These are phyloP conservation scores for Crithidia fasciculata DNA, from an alignment of 208 protist species.

Conservation along the genomic window DNA sequence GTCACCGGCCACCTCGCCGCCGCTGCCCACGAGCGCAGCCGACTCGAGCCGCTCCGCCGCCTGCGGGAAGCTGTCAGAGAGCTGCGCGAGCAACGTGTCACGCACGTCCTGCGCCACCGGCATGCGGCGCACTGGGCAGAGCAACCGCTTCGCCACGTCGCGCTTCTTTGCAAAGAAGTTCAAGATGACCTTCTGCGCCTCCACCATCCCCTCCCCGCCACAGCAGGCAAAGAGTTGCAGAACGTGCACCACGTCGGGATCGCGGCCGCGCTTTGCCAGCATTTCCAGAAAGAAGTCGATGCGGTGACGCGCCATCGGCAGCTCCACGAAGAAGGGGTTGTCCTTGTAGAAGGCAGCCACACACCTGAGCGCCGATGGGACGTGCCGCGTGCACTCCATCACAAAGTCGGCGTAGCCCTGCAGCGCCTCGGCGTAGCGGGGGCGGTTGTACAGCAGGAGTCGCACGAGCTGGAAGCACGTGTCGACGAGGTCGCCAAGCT, in stretches of 20 bases:
- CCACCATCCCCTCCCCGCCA: conserved; percentile 48
- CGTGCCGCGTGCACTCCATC: conserved; percentile 39
- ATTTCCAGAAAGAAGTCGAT: conserved; percentile 45
- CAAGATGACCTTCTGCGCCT: conserved; percentile 46
- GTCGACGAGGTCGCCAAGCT: conserved; percentile 46
- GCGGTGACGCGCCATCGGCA: conserved; percentile 37
- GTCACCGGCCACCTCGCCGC: background rate
- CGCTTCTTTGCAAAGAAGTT: conserved; percentile 30
- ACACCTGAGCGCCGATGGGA: conserved; percentile 43
- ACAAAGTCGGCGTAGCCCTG: conserved; percentile 48
- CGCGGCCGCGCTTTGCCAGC: conserved; percentile 28
- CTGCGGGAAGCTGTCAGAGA: conserved; percentile 10
- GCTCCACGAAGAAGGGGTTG: conserved; percentile 49
- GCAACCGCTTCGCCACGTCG: conserved; percentile 20
- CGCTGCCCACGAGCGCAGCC: background rate
- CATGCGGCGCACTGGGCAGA: conserved; percentile 31
- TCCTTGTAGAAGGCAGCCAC: conserved; percentile 40
- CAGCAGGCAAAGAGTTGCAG: conserved; percentile 45
- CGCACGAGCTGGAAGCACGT: conserved; percentile 41
- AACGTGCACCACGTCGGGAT: conserved; percentile 38
- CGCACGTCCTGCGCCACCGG: conserved; percentile 6
- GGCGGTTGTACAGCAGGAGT: conserved; percentile 37
- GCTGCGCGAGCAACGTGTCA: conserved; percentile 15
- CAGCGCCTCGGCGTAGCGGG: conserved; percentile 36
- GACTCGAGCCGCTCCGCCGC: conserved; percentile 11